These are phyloP conservation scores for Pythium myriotylum DNA, from an alignment of 352 stramenopile species.

Conservation along the genomic window DNA sequence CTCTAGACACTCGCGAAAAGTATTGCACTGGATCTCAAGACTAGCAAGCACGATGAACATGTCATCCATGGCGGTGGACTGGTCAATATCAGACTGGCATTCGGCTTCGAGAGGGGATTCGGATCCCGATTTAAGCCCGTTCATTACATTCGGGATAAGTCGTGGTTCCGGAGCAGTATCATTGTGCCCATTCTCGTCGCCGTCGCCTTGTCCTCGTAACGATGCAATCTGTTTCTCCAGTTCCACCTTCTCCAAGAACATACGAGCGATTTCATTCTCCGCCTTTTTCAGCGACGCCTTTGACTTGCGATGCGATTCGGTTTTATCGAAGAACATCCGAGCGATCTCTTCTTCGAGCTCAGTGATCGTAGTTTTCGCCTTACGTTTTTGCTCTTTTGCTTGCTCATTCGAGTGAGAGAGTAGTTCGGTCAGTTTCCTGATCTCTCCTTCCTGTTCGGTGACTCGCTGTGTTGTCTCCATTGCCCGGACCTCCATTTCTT, in stretches of 20 bases:
- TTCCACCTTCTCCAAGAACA: conserved; percentile 60
- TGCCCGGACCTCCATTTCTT: conserved; percentile 1
- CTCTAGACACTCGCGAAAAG: conserved; percentile 54
- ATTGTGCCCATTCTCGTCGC: background rate
- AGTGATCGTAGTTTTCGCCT: conserved; percentile 40
- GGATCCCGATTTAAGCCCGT: background rate
- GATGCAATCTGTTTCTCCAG: conserved; percentile 38
- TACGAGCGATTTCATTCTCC: conserved; percentile 53
- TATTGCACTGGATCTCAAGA: conserved; percentile 69
- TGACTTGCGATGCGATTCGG: conserved; percentile 48
- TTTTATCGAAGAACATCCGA: conserved; percentile 54
- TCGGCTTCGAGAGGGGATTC: background rate
- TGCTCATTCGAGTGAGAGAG: conserved; percentile 35
- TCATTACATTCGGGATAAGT: background rate
- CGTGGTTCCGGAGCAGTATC: too few species aligned
- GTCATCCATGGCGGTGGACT: conserved; percentile 43
- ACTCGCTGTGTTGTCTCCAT: conserved; percentile 6
- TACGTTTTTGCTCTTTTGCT: conserved; percentile 37
- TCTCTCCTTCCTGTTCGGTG: conserved; percentile 25
- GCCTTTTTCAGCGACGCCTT: conserved; percentile 60
- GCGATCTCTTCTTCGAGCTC: conserved; percentile 60
- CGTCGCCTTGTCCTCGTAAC: conserved; percentile 4
- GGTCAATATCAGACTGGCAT: conserved; percentile 8
- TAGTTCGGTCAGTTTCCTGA: conserved; percentile 32
- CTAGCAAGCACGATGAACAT: conserved; percentile 65